Evolutionary conservation across 1,139 yeast species (phyloP).

Genomic region (Blastobotrys petasosporus): DNA sequence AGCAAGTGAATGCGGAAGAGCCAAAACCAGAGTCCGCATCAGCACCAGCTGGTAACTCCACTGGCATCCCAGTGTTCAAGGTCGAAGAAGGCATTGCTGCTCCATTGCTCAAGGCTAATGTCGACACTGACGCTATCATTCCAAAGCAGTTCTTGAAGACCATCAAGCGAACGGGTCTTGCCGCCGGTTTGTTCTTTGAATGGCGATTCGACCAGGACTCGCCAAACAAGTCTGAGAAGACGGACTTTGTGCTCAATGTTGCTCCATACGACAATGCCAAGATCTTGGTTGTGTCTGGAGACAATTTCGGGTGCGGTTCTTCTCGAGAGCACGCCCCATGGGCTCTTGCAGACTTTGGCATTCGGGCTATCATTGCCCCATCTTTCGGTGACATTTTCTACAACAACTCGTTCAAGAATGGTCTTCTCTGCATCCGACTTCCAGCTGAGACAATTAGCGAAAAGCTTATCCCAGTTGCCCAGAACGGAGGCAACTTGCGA

Average conservation of each 20-base stretch:
- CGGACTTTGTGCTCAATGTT: slow-evolving; percentile 83
- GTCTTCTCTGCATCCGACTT: slow-evolving; percentile 82
- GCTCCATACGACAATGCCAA: slow-evolving; percentile 76
- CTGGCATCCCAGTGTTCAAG: slow-evolving; percentile 71
- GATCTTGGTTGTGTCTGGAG: slow-evolving; percentile 87
- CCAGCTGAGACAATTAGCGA: slow-evolving; percentile 65
- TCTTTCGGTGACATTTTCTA: slow-evolving; percentile 97
- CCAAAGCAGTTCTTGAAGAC: slow-evolving; percentile 98
- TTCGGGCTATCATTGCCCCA: slow-evolving; percentile 92
- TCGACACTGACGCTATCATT: slow-evolving; percentile 96
- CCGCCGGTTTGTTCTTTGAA: slow-evolving; percentile 84
- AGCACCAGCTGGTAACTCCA: slow-evolving; percentile 34
- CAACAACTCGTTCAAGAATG: slow-evolving; percentile 94
- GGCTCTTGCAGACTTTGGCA: slow-evolving; percentile 97
- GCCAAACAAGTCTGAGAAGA: slow-evolving; percentile 66
- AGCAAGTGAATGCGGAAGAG: slow-evolving; percentile 30
- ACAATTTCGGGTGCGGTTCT: slow-evolving; percentile 97
- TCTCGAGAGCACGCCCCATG: slow-evolving; percentile 99
- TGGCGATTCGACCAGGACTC: slow-evolving; percentile 66
- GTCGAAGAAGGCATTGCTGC: slow-evolving; percentile 83
- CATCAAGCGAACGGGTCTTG: slow-evolving; percentile 92
- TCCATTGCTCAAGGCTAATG: slow-evolving; percentile 88
- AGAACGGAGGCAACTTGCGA: slow-evolving; percentile 62
- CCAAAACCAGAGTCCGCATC: slow-evolving; percentile 30
- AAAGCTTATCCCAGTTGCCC: slow-evolving; percentile 74